These are phyloP conservation scores for Acacia confusa DNA, from an alignment of 306 rosid species.

Conservation along the genomic window DNA sequence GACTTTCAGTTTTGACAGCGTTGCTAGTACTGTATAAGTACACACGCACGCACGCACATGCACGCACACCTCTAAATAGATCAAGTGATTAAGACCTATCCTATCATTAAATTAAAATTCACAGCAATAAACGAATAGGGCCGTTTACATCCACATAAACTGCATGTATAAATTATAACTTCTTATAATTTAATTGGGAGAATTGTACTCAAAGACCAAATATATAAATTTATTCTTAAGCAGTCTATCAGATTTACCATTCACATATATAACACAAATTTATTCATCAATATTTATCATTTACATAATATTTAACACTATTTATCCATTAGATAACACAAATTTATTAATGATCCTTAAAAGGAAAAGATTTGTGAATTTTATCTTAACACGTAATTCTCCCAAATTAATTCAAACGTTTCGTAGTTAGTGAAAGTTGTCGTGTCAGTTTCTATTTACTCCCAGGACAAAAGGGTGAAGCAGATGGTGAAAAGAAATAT, in stretches of 20 bases:
- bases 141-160: too few relatives aligned
- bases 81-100: neutral
- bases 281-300: too few relatives aligned
- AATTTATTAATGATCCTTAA: neutral
- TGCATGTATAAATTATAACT: too few relatives aligned
- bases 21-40: neutral
- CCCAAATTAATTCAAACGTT: neutral
- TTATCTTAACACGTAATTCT: too few relatives aligned
- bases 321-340: neutral
- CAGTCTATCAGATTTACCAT: neutral
- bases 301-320: neutral
- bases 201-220: neutral
- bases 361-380: too few relatives aligned
- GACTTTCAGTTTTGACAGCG: neutral
- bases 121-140: neutral
- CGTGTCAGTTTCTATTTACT: neutral
- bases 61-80: neutral
- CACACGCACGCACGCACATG: neutral
- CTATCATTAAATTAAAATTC: too few relatives aligned
- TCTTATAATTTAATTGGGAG: neutral
- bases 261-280: too few relatives aligned
- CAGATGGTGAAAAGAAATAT: neutral
- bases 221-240: too few relatives aligned
- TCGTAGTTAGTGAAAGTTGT: neutral
- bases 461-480: neutral